Conservation (phyloP, 2,329 filamentous ascomycete species). For the Gnomoniopsis smithogilvyi region DNA sequence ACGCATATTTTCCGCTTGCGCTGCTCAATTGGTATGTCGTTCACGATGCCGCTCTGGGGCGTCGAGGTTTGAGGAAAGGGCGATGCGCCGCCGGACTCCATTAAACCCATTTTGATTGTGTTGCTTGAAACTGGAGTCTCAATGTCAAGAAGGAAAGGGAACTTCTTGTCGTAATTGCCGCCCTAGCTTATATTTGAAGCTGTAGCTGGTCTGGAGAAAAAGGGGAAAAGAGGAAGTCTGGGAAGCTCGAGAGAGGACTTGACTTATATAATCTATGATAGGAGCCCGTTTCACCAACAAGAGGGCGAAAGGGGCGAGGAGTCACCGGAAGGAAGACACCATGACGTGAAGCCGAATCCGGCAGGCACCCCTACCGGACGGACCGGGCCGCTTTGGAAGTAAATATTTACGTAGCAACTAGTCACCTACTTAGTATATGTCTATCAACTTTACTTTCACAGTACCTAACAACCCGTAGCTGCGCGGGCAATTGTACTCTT, state of each 20-base stretch:
- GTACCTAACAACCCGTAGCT: no score
- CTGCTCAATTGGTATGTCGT: slow-evolving; percentile 27
- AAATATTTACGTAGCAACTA: neutral
- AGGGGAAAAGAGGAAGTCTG: neutral
- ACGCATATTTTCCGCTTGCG: slow-evolving; percentile 74
- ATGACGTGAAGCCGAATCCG: slow-evolving; percentile 8
- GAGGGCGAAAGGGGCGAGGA: neutral
- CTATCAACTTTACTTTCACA: no score
- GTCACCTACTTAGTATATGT: no score
- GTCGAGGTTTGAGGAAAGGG: slow-evolving; percentile 31
- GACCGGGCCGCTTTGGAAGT: neutral
- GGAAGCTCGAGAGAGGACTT: neutral
- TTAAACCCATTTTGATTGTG: slow-evolving; percentile 23
- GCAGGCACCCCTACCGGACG: slow-evolving; percentile 1
- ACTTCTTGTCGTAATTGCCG: no score
- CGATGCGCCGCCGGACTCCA: slow-evolving; percentile 39
- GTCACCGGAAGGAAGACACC: neutral
- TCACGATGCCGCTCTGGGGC: slow-evolving; percentile 20
- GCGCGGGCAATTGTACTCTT: no score
- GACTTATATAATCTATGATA: neutral
- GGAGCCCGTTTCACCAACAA: neutral
- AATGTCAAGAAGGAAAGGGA: no score
- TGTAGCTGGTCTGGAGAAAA: no score
- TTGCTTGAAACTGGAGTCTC: neutral
- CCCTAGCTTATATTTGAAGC: no score